Percentiles rank a stretch among this genome's conserved stretches.
phyloP scores from a whole-genome alignment of 768 basidiomycete species.

The Amyloporia xantha region DNA sequence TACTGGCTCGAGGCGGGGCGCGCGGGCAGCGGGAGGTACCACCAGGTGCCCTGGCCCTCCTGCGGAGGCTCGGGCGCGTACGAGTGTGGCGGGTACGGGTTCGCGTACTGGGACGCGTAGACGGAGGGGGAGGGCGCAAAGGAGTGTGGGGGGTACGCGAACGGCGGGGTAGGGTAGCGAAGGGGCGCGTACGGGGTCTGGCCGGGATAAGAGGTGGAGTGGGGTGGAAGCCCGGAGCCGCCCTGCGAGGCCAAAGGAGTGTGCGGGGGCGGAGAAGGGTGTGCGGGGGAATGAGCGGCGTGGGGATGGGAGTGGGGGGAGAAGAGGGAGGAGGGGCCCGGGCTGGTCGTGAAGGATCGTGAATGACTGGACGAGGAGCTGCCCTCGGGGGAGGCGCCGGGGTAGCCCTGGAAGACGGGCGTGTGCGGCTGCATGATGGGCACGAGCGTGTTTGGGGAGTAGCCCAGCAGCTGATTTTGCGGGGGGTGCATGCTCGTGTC shows the following conservation, averaged over 20 bases:
- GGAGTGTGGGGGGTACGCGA: slow-evolving; percentile 18
- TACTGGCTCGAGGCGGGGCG: slow-evolving; percentile 19
- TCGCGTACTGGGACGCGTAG: slow-evolving; percentile 25
- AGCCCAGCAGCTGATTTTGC: slow-evolving; percentile 27
- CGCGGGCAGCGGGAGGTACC: slow-evolving; percentile 36
- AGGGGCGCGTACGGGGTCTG: slow-evolving; percentile 18
- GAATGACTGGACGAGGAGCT: slow-evolving; percentile 23
- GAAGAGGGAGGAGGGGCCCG: slow-evolving; percentile 12
- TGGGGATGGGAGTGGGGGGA: slow-evolving; percentile 8
- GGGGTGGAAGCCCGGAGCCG: slow-evolving; percentile 9
- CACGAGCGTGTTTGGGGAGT: slow-evolving; percentile 30
- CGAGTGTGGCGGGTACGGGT: slow-evolving; percentile 31
- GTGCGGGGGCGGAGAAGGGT: slow-evolving; percentile 19
- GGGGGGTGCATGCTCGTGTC: slow-evolving; percentile 33
- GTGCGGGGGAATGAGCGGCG: slow-evolving; percentile 9
- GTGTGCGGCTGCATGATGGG: slow-evolving; percentile 32
- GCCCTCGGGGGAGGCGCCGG: slow-evolving; percentile 28
- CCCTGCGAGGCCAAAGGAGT: slow-evolving; percentile 10
- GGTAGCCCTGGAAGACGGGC: slow-evolving; percentile 34
- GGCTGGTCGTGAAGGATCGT: slow-evolving; percentile 12
- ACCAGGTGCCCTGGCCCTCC: slow-evolving; percentile 48
- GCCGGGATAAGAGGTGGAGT: slow-evolving; percentile 15
- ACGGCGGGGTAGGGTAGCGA: slow-evolving; percentile 23
- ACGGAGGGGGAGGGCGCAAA: slow-evolving; percentile 15
- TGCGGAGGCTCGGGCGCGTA: slow-evolving; percentile 28